Base-by-base conservation (phyloP, 495 filamentous ascomycete genomes). In the Lepidopterella palustris region DNA sequence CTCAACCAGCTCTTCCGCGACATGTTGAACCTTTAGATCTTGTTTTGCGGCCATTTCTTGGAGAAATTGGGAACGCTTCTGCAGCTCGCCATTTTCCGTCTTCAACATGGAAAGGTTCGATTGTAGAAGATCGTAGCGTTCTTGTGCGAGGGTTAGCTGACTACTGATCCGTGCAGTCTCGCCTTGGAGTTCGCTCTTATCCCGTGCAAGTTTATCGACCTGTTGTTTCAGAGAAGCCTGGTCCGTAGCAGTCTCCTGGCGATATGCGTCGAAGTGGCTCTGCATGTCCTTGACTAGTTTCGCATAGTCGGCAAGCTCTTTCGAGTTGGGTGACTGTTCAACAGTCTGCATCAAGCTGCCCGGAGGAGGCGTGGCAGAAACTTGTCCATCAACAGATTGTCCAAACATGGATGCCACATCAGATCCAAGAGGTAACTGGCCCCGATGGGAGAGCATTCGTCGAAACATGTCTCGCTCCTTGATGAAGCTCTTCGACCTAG, bases 401-500 rank as follows among this genome's bases (percentile, higher is more conserved):
- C 84, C 88, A 60, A 93, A 83, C 2, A 80, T 76, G 24, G 82
- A 84, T 21, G 77, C 76, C 50, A 80, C 73, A 66, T 93, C 88
- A 4, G 78, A 76, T 5, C 80, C 73, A 15, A 77, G 72, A 9
- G 78, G 79, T 28, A 84, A 76, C 63, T 90, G 86, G 9, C 84
- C 86, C 58, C 84, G 79, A 58, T 87, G 82, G 58, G 89, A 84
- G 13, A 96, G 82, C 83, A 97, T 93, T 40, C 90, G 89, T 27
- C 90, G 83, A 84, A 96, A 97, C 81, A 96, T 97, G 66, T 99
- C 92, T 31, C 93, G 84, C 74, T 99, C 93, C 68, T 89, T 89
- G 50, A 92, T 87, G 64, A 95, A 95, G 72, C 90, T 95, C 77
- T 96, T 86, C 28, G 88, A 87, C 61, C 89, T 86, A 5, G 87